Evolutionary conservation across 2,329 filamentous ascomycete genomes (phyloP).

Genomic region (Ophiostoma himal-ulmi): DNA sequence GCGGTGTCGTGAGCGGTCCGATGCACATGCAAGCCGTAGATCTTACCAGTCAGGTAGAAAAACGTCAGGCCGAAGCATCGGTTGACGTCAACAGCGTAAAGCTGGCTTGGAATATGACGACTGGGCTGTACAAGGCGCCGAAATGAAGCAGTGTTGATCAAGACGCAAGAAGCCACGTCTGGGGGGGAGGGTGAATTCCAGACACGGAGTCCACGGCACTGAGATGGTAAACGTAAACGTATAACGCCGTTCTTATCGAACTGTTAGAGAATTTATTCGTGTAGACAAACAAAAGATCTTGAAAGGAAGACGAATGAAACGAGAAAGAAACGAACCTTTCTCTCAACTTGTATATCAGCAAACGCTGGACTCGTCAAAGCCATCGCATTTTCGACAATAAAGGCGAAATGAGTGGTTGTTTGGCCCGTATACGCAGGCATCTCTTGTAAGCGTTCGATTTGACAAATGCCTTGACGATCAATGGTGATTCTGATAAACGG

Average conservation of each 20-base stretch:
- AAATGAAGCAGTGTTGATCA: slow-evolving; percentile 11
- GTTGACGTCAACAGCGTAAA: background rate
- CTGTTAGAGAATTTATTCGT: slow-evolving; percentile 8
- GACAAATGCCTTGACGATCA: slow-evolving; percentile 4
- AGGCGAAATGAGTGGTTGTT: background rate
- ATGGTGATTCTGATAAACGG: slow-evolving; percentile 15
- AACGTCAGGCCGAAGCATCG: background rate
- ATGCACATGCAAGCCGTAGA: background rate
- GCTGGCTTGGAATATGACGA: background rate
- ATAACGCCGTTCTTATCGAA: slow-evolving; percentile 11
- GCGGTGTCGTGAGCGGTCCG: background rate
- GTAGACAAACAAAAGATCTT: slow-evolving; percentile 1
- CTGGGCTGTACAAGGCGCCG: slow-evolving; percentile 11
- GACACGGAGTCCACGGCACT: slow-evolving; percentile 4
- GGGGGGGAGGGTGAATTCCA: slow-evolving; percentile 12
- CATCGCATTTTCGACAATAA: slow-evolving; percentile 10
- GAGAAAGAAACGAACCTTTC: slow-evolving; percentile 16
- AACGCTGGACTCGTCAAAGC: background rate
- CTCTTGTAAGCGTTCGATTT: background rate
- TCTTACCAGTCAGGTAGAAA: background rate
- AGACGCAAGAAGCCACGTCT: slow-evolving; percentile 4
- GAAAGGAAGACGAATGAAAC: background rate
- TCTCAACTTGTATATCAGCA: slow-evolving; percentile 15
- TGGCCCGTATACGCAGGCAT: background rate
- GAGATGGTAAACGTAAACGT: slow-evolving; percentile 10